Evolutionary conservation across 2,329 filamentous ascomycete genomes (phyloP).

Genomic region (Talaromyces albobiverticillius): DNA sequence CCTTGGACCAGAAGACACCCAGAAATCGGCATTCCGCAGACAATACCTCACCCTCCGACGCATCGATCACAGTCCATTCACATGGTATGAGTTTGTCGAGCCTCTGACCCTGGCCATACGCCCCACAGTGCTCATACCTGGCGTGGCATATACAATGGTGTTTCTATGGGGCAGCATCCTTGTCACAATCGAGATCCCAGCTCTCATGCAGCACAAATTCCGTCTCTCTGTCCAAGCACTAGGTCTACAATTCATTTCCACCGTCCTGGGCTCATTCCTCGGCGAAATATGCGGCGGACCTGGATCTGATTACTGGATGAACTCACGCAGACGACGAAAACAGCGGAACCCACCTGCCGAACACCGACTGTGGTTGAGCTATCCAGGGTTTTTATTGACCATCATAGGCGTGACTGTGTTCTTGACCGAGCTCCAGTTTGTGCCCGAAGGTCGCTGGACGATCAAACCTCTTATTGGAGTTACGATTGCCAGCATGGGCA

Average conservation of each 20-base stretch:
- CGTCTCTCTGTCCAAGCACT: slow-evolving; percentile 57
- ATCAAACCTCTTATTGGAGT: slow-evolving; percentile 56
- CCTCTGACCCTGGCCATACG: slow-evolving; percentile 48
- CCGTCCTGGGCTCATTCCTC: slow-evolving; percentile 57
- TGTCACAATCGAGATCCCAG: slow-evolving; percentile 58
- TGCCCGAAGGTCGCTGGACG: slow-evolving; percentile 47
- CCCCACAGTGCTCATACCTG: slow-evolving; percentile 50
- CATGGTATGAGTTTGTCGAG: slow-evolving; percentile 49
- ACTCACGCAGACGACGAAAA: slow-evolving; percentile 47
- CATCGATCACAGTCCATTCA: slow-evolving; percentile 53
- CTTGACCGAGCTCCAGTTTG: slow-evolving; percentile 50
- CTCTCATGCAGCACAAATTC: slow-evolving; percentile 56
- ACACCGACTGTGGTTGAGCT: slow-evolving; percentile 13
- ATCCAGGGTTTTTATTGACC: slow-evolving; percentile 8
- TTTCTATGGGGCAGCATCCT: slow-evolving; percentile 56
- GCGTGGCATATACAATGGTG: slow-evolving; percentile 54
- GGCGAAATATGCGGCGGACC: slow-evolving; percentile 59
- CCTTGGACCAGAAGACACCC: slow-evolving; percentile 15
- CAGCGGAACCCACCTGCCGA: neutral
- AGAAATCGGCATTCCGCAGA: slow-evolving; percentile 37
- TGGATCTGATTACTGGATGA: slow-evolving; percentile 50
- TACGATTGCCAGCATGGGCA: slow-evolving; percentile 53
- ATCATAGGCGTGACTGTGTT: slow-evolving; percentile 58
- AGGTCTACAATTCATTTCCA: slow-evolving; percentile 56
- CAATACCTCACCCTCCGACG: slow-evolving; percentile 47